Base-by-base conservation (phyloP, 2,329 filamentous ascomycete species). In the Monosporascus sp. region DNA sequence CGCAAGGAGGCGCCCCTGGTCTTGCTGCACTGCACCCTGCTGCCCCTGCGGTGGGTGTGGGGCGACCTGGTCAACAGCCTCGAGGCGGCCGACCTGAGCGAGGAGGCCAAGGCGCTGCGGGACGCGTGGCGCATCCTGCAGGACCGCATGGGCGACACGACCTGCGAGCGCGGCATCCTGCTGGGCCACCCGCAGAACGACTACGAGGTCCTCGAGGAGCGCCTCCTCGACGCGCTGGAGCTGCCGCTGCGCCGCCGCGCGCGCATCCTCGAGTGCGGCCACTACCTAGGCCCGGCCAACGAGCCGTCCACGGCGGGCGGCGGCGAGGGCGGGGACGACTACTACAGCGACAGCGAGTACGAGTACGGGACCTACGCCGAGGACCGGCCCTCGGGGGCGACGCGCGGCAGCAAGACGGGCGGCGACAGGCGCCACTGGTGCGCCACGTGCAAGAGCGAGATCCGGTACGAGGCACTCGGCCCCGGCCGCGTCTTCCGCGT, bases 121-220 rank as follows among this genome's bases (percentile, higher is more conserved):
- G 81, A 84, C 57, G 82, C 83, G 34, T 89, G 85, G 81, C 80
- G 81, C 46, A 73, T 87, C 54, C 73, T 93, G 2, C 83, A 86
- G 59, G 85, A 88, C 51, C 86, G 87, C 54, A 76, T 90, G 4
- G 84, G 83, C 1, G 87, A 91, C 49, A 90, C 87, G 0, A 83
- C 91, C 11, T 78, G 88, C 58, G 81, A 88, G 64, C 80, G 90
- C 22, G 90, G 88, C 2, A 79, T 94, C 36, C 74, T 94, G 44
- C 78, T 94, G 7, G 83, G 88, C 2, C 90, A 94, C 65, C 90
- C 90, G 1, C 83, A 89, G 60, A 86, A 87, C 52, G 89, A 92
- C 66, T 93, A 89, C 63, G 89, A 92, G 68, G 73, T 90, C 53
- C 78, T 94, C 0, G 88, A 93, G 70, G 89, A 92, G 71, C 78